phyloP scores from a whole-genome alignment of 2,329 filamentous ascomycete species.

The Diplodia seriata region DNA sequence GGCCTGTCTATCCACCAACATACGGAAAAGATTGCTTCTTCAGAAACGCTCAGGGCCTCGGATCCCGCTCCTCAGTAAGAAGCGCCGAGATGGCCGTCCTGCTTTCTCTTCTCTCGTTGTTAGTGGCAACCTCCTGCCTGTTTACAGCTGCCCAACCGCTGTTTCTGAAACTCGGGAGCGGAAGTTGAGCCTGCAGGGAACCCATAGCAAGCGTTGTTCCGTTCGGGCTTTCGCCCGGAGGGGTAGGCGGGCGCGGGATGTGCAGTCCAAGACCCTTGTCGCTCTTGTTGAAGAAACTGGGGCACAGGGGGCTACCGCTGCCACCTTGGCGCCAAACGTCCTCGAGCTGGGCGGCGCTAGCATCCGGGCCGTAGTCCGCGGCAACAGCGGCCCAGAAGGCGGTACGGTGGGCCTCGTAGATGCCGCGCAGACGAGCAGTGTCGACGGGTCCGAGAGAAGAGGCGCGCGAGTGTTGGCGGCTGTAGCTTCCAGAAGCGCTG shows the following conservation, averaged over 20 bases:
- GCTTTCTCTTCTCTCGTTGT: constrained; percentile 27
- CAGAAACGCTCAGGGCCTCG: constrained; percentile 12
- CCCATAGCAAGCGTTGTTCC: constrained; percentile 17
- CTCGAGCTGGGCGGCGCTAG: constrained; percentile 69
- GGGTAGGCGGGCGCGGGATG: constrained; percentile 29
- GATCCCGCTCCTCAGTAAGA: constrained; percentile 30
- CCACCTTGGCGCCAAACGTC: constrained; percentile 64
- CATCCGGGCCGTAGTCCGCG: constrained; percentile 71
- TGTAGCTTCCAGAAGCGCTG: constrained; percentile 47
- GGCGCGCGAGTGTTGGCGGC: constrained; percentile 35
- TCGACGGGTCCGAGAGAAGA: constrained; percentile 62
- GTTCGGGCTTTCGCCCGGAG: constrained; percentile 28
- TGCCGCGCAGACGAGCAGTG: constrained; percentile 69
- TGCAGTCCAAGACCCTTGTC: constrained; percentile 22
- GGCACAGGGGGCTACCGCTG: constrained; percentile 24
- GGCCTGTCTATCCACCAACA: constrained; percentile 14
- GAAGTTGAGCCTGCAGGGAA: constrained; percentile 18
- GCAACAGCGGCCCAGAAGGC: constrained; percentile 78
- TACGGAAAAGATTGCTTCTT: constrained; percentile 18
- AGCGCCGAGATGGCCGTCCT: constrained; percentile 25
- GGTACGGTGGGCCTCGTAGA: constrained; percentile 73
- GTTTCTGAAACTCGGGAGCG: constrained; percentile 11
- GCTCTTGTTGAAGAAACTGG: constrained; percentile 25
- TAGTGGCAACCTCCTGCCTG: neutral
- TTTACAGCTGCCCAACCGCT: constrained; percentile 21